Conservation (phyloP, 202 grass and related monocot species). For the Setaria italica region DNA sequence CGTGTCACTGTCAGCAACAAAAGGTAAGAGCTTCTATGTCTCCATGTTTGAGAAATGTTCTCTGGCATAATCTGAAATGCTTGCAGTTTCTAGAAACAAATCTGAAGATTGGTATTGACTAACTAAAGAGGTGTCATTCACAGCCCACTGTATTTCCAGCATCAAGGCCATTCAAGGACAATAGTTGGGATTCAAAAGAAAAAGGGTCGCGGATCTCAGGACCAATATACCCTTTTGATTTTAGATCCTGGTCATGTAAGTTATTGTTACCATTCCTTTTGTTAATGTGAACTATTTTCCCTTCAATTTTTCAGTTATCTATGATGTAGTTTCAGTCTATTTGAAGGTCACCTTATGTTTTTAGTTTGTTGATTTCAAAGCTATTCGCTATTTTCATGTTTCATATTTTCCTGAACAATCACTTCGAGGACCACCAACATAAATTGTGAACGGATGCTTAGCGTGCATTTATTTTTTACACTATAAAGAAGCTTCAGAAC, state of each 20-base stretch:
- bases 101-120: background rate
- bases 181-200: conserved; percentile 99
- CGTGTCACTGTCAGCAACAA: conserved; percentile 68
- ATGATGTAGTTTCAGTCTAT: background rate
- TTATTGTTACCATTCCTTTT: conserved; percentile 18
- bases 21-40: conserved; percentile 64
- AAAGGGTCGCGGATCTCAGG: conserved; percentile 55
- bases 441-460: background rate
- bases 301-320: conserved; percentile 11
- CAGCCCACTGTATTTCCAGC: conserved; percentile 96
- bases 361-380: conserved; percentile 19
- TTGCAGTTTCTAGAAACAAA: background rate
- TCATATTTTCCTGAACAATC: background rate
- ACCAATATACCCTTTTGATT: conserved; percentile 73
- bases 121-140: conserved; percentile 24
- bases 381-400: background rate
- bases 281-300: background rate
- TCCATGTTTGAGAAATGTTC: conserved; percentile 24
- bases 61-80: conserved; percentile 19
- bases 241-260: conserved; percentile 96
- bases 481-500: background rate
- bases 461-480: background rate
- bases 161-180: conserved; percentile 93
- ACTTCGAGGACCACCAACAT: background rate
- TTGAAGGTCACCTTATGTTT: background rate